Evolutionary conservation across 805 yeast genomes (phyloP).

Genomic region (Ogataea pignaliae): DNA sequence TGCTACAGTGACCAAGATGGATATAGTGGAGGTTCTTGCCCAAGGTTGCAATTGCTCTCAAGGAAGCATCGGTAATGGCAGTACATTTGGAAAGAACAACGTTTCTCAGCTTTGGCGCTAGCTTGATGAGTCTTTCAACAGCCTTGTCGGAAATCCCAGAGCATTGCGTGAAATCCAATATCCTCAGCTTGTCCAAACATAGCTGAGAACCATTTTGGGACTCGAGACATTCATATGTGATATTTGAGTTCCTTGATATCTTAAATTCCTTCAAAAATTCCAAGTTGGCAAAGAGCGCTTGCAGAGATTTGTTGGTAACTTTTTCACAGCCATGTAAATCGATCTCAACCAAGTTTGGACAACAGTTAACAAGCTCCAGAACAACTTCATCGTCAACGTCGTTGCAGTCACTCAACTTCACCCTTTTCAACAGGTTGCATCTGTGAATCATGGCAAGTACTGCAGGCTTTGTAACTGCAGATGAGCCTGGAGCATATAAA

Average conservation of each 20-base stretch:
- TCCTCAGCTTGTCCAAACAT: slow-evolving; percentile 62
- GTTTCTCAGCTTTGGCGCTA: slow-evolving; percentile 84
- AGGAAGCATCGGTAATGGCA: slow-evolving; percentile 76
- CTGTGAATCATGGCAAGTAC: slow-evolving; percentile 51
- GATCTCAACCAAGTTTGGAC: slow-evolving; percentile 81
- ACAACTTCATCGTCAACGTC: slow-evolving; percentile 63
- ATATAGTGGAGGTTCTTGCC: slow-evolving; percentile 82
- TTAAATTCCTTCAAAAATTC: slow-evolving; percentile 82
- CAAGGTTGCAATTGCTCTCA: slow-evolving; percentile 64
- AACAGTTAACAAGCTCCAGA: slow-evolving; percentile 55
- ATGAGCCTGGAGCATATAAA: slow-evolving; percentile 82
- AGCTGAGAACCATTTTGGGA: slow-evolving; percentile 25
- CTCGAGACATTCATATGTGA: slow-evolving; percentile 63
- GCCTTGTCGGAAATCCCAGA: slow-evolving; percentile 73
- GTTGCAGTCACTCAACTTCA: slow-evolving; percentile 71
- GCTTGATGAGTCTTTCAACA: slow-evolving; percentile 62
- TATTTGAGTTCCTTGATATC: slow-evolving; percentile 64
- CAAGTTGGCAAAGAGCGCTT: slow-evolving; percentile 52
- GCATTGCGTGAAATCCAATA: slow-evolving; percentile 83
- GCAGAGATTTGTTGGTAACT: slow-evolving; percentile 61
- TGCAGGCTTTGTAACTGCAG: slow-evolving; percentile 61
- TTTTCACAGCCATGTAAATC: slow-evolving; percentile 81
- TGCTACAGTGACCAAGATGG: slow-evolving; percentile 90
- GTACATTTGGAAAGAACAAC: slow-evolving; percentile 87
- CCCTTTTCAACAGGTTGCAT: slow-evolving; percentile 76